Conservation (phyloP, 495 filamentous ascomycete species). For the Hypoxylon fragiforme region DNA sequence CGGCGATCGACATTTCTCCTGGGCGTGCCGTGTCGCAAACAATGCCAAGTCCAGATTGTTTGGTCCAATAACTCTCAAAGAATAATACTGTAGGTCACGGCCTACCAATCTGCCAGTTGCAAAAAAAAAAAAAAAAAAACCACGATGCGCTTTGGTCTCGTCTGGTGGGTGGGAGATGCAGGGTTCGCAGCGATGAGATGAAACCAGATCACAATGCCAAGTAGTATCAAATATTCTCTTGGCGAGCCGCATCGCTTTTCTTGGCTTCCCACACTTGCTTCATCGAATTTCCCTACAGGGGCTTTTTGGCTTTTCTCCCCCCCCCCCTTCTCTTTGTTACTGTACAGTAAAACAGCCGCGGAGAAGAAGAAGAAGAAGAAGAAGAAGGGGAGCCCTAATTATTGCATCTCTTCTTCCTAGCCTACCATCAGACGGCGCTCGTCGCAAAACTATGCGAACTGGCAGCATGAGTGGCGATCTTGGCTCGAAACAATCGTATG, state of each 20-base stretch:
- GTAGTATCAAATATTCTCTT: conserved; percentile 27
- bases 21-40: conserved; percentile 8
- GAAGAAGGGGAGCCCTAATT: too few relatives aligned
- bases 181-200: conserved; percentile 15
- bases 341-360: background rate
- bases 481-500: background rate
- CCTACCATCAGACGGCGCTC: background rate
- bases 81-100: background rate
- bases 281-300: conserved; percentile 6
- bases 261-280: conserved; percentile 3
- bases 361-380: background rate
- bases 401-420: background rate
- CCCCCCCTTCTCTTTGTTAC: conserved; percentile 5
- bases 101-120: background rate
- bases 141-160: conserved; percentile 18
- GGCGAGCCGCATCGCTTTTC: conserved; percentile 23
- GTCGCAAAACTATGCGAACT: background rate
- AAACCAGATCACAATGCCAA: conserved; percentile 33
- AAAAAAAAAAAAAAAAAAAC: too few relatives aligned
- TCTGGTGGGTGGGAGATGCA: background rate
- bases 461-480: background rate
- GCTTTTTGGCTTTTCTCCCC: background rate
- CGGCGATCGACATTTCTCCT: conserved; percentile 21
- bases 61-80: background rate
- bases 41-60: conserved; percentile 7